phyloP scores from a whole-genome alignment of 352 stramenopile species.

The Globisporangium barbulae region DNA sequence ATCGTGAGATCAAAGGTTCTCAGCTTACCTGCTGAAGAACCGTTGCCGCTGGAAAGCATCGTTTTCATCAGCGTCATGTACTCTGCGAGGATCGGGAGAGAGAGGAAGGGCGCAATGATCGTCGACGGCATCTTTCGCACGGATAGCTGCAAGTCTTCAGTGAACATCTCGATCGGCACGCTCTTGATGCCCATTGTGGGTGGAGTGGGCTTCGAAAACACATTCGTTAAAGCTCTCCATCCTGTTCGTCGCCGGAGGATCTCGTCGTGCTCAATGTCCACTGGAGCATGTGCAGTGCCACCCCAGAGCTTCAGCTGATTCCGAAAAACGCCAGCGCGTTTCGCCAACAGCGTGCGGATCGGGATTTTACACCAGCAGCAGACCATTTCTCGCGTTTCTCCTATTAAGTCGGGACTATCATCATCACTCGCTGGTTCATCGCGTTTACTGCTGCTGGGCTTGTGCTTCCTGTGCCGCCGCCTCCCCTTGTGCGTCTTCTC shows the following conservation, averaged over 20 bases:
- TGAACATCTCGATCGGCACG: constrained; percentile 38
- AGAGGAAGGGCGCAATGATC: constrained; percentile 60
- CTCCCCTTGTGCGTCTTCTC: constrained; percentile 20
- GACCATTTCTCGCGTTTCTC: constrained; percentile 55
- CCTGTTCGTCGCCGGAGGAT: constrained; percentile 60
- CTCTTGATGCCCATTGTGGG: constrained; percentile 70
- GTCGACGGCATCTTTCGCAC: constrained; percentile 63
- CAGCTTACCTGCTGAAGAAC: constrained; percentile 38
- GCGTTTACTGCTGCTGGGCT: not conserved
- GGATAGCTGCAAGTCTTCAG: constrained; percentile 46
- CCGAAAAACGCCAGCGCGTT: constrained; percentile 43
- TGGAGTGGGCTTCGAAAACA: constrained; percentile 49
- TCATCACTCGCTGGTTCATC: not conserved
- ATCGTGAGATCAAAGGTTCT: not conserved
- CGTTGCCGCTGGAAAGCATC: constrained; percentile 35
- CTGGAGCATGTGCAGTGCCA: constrained; percentile 52
- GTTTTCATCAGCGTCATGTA: constrained; percentile 71
- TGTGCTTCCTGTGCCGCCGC: constrained; percentile 5
- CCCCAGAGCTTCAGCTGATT: constrained; percentile 59
- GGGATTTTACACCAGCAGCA: constrained; percentile 81
- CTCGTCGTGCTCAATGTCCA: constrained; percentile 76
- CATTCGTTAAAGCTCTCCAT: constrained; percentile 69
- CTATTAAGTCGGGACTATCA: constrained; percentile 12
- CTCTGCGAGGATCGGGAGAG: constrained; percentile 62
- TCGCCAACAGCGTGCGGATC: constrained; percentile 44